Percentiles rank a stretch among this genome's conserved stretches.
Evolutionary conservation across 2,329 filamentous ascomycete genomes (phyloP).

Genomic region (Aspergillus puulaauensis): DNA sequence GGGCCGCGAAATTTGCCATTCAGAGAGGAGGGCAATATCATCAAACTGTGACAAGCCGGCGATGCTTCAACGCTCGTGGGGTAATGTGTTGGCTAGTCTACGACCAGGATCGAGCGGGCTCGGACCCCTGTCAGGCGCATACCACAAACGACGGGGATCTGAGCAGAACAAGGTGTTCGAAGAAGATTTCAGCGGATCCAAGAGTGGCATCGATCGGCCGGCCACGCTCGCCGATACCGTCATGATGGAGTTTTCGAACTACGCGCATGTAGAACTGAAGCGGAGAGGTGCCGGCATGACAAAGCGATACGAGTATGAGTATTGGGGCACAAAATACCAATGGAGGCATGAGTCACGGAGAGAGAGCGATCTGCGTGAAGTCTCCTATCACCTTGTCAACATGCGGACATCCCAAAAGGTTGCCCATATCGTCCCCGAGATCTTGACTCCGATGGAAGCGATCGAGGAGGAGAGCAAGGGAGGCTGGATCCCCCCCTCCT

Average conservation of each 20-base stretch:
- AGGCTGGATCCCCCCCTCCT: conserved; percentile 86
- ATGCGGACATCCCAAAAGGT: conserved; percentile 64
- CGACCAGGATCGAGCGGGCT: conserved; percentile 56
- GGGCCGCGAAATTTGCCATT: conserved; percentile 87
- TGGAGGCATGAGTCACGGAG: conserved; percentile 77
- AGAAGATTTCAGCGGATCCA: conserved; percentile 13
- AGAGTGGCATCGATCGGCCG: conserved; percentile 13
- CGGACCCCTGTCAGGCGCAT: conserved; percentile 35
- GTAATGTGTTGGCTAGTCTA: conserved; percentile 58
- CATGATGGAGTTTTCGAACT: conserved; percentile 95
- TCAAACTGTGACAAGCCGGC: conserved; percentile 52
- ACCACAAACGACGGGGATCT: conserved; percentile 58
- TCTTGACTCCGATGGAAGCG: conserved; percentile 68
- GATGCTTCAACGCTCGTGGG: conserved; percentile 58
- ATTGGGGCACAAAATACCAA: conserved; percentile 83
- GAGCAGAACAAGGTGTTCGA: conserved; percentile 45
- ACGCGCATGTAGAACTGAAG: conserved; percentile 83
- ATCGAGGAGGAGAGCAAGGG: conserved; percentile 73
- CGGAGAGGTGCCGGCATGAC: conserved; percentile 64
- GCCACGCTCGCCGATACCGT: conserved; percentile 69
- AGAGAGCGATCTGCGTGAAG: conserved; percentile 61
- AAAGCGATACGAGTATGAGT: conserved; percentile 87
- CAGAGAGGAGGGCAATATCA: conserved; percentile 63
- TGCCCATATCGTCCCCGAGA: conserved; percentile 82
- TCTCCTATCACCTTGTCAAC: conserved; percentile 78